These are phyloP conservation scores for Camelina neglecta DNA, from an alignment of 345 rosid genomes.

Conservation along the genomic window DNA sequence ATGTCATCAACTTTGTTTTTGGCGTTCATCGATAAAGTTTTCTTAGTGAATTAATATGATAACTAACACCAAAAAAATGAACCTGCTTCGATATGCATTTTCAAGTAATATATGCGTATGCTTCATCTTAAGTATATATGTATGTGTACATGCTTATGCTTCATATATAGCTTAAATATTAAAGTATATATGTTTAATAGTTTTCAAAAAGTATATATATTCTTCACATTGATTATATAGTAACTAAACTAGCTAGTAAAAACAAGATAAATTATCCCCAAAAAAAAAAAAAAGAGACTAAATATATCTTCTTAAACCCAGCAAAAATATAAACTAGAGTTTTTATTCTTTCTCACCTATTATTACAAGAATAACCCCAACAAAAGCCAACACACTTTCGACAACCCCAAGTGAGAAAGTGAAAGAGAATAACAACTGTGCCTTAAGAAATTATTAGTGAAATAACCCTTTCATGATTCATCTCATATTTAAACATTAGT, in stretches of 20 bases:
- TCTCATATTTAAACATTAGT: slow-evolving; percentile 27
- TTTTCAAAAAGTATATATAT: neutral
- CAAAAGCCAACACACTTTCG: slow-evolving; percentile 25
- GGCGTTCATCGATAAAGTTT: neutral
- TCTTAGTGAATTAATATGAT: neutral
- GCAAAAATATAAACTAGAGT: neutral
- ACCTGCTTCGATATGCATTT: slow-evolving; percentile 2
- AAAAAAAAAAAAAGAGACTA: too few species aligned
- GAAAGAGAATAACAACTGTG: slow-evolving; percentile 14
- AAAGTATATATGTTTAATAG: too few species aligned
- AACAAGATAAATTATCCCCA: too few species aligned
- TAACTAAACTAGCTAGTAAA: neutral
- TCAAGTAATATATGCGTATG: neutral
- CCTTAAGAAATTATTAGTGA: slow-evolving; percentile 2
- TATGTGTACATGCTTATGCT: neutral
- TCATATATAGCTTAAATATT: neutral
- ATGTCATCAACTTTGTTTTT: neutral
- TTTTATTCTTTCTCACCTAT: slow-evolving; percentile 5
- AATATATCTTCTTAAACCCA: too few species aligned
- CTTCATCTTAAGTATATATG: neutral
- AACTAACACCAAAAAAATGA: neutral
- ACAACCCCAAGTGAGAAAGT: slow-evolving; percentile 28
- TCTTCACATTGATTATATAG: neutral
- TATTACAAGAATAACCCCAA: slow-evolving; percentile 19
- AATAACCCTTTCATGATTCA: slow-evolving; percentile 12